Conservation (phyloP, 306 rosid genomes). For the Cucumis melo region DNA sequence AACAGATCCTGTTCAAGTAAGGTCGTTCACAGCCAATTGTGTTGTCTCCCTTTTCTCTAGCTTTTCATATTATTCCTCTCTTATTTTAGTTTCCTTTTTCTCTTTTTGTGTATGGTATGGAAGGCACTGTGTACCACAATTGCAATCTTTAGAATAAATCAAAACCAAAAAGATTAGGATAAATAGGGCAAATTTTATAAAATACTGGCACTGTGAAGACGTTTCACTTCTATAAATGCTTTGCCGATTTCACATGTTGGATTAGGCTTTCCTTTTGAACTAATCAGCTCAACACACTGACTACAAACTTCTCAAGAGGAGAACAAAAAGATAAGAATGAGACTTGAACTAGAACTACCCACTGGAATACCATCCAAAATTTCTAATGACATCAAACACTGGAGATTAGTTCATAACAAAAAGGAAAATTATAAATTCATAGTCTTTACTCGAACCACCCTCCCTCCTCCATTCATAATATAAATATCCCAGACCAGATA, state of each 20-base stretch:
- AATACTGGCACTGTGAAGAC: background rate
- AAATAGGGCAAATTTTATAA: background rate
- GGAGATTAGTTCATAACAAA: background rate
- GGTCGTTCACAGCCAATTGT: background rate
- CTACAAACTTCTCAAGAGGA: background rate
- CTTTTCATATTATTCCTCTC: background rate
- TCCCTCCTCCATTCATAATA: background rate
- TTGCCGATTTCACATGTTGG: background rate
- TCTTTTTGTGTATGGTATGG: background rate
- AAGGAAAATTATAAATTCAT: background rate
- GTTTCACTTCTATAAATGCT: background rate
- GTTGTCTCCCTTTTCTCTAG: background rate
- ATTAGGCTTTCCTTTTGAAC: background rate
- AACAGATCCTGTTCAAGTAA: no score
- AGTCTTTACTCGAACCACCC: background rate
- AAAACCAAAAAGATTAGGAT: background rate
- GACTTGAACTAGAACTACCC: background rate
- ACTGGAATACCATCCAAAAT: background rate
- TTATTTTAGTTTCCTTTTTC: background rate
- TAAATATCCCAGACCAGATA: background rate
- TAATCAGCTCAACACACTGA: background rate
- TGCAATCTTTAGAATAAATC: background rate
- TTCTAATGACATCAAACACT: background rate
- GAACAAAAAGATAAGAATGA: background rate
- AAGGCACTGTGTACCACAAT: background rate